Base-by-base conservation (phyloP, 352 stramenopile species). In the Globisporangium emineosum region DNA sequence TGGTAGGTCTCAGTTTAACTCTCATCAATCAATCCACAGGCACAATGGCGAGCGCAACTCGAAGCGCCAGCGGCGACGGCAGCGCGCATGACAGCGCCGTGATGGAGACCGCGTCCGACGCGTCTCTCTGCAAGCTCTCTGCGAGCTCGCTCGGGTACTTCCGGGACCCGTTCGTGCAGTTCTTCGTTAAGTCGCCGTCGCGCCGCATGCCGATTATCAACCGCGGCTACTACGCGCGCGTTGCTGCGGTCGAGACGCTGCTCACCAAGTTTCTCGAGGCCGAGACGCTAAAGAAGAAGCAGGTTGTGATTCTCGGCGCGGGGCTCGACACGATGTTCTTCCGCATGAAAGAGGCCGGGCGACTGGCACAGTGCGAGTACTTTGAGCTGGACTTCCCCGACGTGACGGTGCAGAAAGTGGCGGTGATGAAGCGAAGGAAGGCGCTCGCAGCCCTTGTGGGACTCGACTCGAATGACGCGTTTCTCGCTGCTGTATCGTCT, bases 161-260 rank as follows among this genome's bases (percentile, higher is more conserved):
- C 30, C 62, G 65, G 7, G 88, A 96, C 66, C 62, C 85, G 33
- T 96, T 91, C 68, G 81, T 88, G 61, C 73, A 78, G 57, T 93
- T 78, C 65, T 96, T 96, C 60, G 83, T 94, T 66, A 92, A 90
- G 79, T 30, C 61, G 33, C 84, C 86, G 62, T 93, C 86, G 62
- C 83, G 86, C 27, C 86, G 87, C 65, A 93, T 95, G 86, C 88
- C 88, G 25, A 78, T 96, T 60, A 96, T 96, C 65, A 95, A 96
- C 64, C 85, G 88, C 57, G 88, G 88, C 1, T 96, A 96, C 70
- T 96, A 94, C 70, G 86, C 88, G 10, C 86, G 88, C 17, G 86
- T 95, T 25, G 72, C 76, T 5, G 83, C 78, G 3, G 69, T 96
- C 45, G 83, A 95, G 70, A 66, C 66, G 49, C 73, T 96, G 19